A percentile compares a stretch with the other conserved stretches of the same genome.
phyloP scores from a whole-genome alignment of 345 rosid genomes.

The Cochlearia excelsa region DNA sequence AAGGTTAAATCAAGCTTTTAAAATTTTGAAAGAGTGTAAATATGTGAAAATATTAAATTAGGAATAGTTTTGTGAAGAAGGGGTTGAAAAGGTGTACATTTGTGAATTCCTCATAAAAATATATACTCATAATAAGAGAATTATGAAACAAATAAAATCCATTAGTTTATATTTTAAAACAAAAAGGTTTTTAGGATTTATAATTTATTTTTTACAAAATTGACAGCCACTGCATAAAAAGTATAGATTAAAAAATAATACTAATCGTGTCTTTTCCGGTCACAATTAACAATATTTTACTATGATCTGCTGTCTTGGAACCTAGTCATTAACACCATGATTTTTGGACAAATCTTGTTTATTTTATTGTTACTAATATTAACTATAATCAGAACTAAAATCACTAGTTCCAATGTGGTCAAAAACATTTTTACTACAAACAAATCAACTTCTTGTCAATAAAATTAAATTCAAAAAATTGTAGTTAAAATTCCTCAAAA shows the following conservation, averaged over 20 bases:
- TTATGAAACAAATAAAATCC: no score
- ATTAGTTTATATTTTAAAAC: no score
- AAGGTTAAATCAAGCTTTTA: no score
- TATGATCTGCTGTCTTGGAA: slow-evolving; percentile 37
- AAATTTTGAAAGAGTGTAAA: no score
- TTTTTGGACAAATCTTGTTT: slow-evolving; percentile 26
- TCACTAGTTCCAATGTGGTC: slow-evolving; percentile 34
- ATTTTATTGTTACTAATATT: background rate
- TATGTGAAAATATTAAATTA: no score
- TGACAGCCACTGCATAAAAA: slow-evolving; percentile 23
- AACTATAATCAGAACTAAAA: background rate
- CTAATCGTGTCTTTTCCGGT: slow-evolving; percentile 20
- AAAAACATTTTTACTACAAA: slow-evolving; percentile 20
- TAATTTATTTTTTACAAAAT: background rate
- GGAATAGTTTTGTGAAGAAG: no score
- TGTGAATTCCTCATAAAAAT: no score
- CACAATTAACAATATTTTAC: slow-evolving; percentile 26
- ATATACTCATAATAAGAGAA: no score
- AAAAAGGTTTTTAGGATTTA: background rate
- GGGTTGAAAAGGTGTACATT: no score
- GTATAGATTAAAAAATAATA: background rate
- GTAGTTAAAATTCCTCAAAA: slow-evolving; percentile 14
- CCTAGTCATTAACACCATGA: slow-evolving; percentile 29
- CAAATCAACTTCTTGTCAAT: background rate
- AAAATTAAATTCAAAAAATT: background rate